Base-by-base conservation (phyloP, 495 filamentous ascomycete species). In the Bombardia bombarda region DNA sequence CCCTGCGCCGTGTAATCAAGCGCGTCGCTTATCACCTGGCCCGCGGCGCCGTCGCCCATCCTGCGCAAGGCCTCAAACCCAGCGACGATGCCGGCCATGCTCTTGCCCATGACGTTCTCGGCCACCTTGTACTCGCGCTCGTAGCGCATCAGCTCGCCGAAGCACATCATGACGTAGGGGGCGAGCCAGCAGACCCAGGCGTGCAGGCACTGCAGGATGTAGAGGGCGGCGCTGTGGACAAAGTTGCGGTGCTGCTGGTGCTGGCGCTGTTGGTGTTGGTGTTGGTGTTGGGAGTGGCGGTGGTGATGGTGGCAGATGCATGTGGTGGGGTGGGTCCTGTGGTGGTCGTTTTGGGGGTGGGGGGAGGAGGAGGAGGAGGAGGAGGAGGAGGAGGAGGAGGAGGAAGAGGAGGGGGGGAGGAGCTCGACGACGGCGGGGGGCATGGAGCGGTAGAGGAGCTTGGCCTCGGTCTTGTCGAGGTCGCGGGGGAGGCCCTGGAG, bases 401-500 rank as follows among this genome's bases (percentile, higher is more conserved):
- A 16, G 7, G 5, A 6, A 16, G 13, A 9, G 20, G 14, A 12
- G n/a, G 2, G 8, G 35, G 28, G 6, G 4, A 23, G 3, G 3
- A 18, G 3, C 4, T 42, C 31, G 7, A 18, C 43, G 0, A 56
- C 38, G 7, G 49, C 25, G 2, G n/a, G 30, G 10, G 78, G 77
- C 14, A 80, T 51, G 3, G 74, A 61, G 21, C 51, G 58, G 1
- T 56, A 66, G 4, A 83, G 57, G 26, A 66, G 62, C 21, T 66
- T 36, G 24, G 56, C 42, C 39, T 80, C 73, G 30, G 67, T 60
- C 0, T 56, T 49, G 3, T 68, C 75, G 10, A 89, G 56, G 42
- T 84, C 68, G 0, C 53, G 36, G 0, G 86, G 84, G 0, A 89
- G 67, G 0, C 75, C 84, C 38, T 74, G 72, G 2, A 87, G 71